Base-by-base conservation (phyloP, 805 yeast genomes). In the Lipomyces starkeyi region DNA sequence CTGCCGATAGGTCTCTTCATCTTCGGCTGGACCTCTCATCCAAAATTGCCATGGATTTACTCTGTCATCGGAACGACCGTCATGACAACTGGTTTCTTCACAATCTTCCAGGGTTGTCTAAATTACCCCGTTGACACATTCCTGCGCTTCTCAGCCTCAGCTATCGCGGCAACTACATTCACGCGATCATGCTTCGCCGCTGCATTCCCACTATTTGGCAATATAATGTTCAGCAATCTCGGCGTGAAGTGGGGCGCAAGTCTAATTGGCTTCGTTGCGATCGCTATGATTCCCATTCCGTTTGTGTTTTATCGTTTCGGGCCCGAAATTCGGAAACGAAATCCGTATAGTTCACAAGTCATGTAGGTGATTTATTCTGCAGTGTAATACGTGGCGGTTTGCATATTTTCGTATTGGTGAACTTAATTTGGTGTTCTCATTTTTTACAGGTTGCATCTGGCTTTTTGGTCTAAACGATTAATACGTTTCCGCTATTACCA, bases 11-110 rank as follows among this genome's bases (percentile, higher is more conserved):
- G 91, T 0, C 78, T 88, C 52, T 79, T 89, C 68, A 86, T 91
- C 86, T 88, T 86, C 73, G 93, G 92, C 17, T 89, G 92, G 93
- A 83, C 88, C 43, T 88, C 90, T 1, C 80, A 87, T 73, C 80
- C 83, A 40, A 75, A 83, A 37, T 74, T 86, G 57, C 86, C 82
- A 62, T 89, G 90, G 88, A 82, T 88, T 54, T 85, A 87, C 82
- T 73, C 92, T 88, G 77, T 87, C 73, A 84, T 85, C 34, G 88
- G 93, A 0, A 92, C 93, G 73, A 84, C 55, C 2, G 27, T 78
- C 61, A 77, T 74, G 66, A 78, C 80, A 1, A 58, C 71, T 17
- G 83, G 83, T 1, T 79, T 82, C 34, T 77, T 80, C n/a, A 73
- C 80, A 56, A 74, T 80, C 53, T 80, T 82, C 66, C 76, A 81